These are phyloP conservation scores for Euphorbia corollata DNA, from an alignment of 441 rosid species.

Conservation along the genomic window DNA sequence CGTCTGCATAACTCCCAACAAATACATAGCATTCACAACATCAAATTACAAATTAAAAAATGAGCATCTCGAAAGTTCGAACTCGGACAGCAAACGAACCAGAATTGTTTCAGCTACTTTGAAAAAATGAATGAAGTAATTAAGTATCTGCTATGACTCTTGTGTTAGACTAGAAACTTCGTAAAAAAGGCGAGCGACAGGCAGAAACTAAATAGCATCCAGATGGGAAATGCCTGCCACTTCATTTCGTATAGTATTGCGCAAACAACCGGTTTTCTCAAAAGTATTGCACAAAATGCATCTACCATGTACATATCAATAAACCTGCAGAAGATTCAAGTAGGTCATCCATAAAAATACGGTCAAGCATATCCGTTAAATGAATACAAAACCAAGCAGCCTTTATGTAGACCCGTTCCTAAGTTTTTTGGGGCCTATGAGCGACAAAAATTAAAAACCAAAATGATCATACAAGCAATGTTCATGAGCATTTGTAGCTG, in stretches of 20 bases:
- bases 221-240: not conserved
- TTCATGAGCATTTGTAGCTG: too few species aligned
- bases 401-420: too few species aligned
- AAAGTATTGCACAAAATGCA: slow-evolving; percentile 4
- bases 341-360: too few species aligned
- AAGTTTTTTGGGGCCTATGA: too few species aligned
- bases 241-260: slow-evolving; percentile 18
- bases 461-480: too few species aligned
- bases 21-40: not conserved
- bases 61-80: not conserved
- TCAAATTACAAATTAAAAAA: not conserved
- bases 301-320: slow-evolving; percentile 4
- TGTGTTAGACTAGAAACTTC: slow-evolving; percentile 9
- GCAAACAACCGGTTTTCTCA: not conserved
- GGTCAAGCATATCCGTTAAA: too few species aligned
- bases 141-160: not conserved
- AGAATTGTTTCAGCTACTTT: slow-evolving; percentile 10
- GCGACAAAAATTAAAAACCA: too few species aligned
- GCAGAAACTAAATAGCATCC: slow-evolving; percentile 23
- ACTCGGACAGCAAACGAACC: not conserved
- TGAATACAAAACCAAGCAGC: too few species aligned
- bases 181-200: too few species aligned
- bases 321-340: too few species aligned
- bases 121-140: slow-evolving; percentile 20
- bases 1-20: not conserved